Percentiles rank a stretch among this genome's conserved stretches.
Evolutionary conservation across 495 filamentous ascomycete genomes (phyloP).

Genomic region (Aspergillus nidulans): DNA sequence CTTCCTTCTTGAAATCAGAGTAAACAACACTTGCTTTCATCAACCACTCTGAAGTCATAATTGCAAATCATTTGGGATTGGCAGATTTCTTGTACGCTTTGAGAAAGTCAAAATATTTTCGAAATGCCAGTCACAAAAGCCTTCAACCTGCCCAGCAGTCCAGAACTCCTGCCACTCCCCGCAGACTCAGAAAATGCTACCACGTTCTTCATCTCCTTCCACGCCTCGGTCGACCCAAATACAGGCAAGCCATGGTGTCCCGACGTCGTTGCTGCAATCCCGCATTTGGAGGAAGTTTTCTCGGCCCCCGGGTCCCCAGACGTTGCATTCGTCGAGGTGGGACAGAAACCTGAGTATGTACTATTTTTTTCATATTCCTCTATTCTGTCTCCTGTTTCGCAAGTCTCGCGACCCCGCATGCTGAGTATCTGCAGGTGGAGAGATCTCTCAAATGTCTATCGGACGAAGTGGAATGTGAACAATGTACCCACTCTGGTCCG

Average conservation of each 20-base stretch:
- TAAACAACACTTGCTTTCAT: no score
- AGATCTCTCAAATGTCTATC: conserved; percentile 1
- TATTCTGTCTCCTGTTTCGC: neutral
- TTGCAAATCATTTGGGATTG: no score
- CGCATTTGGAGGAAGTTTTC: neutral
- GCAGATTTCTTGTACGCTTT: neutral
- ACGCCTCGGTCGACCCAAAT: conserved; percentile 2
- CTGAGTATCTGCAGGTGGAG: conserved; percentile 6
- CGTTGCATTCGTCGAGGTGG: conserved; percentile 3
- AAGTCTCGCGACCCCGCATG: no score
- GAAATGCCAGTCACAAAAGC: conserved; percentile 3
- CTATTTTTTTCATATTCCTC: neutral
- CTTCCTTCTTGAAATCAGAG: no score
- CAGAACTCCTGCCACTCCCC: neutral
- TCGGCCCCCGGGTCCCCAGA: neutral
- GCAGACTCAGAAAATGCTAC: neutral
- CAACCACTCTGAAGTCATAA: no score
- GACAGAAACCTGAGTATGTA: conserved; percentile 4
- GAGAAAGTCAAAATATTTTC: neutral
- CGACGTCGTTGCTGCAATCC: conserved; percentile 8
- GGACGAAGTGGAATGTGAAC: conserved; percentile 2
- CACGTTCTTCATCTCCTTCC: conserved; percentile 10
- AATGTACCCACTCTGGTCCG: conserved; percentile 3
- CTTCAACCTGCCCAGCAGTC: neutral
- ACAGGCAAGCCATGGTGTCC: conserved; percentile 11